These are phyloP conservation scores for Penicillium palitans DNA, from an alignment of 2,329 filamentous ascomycete genomes.

Conservation along the genomic window DNA sequence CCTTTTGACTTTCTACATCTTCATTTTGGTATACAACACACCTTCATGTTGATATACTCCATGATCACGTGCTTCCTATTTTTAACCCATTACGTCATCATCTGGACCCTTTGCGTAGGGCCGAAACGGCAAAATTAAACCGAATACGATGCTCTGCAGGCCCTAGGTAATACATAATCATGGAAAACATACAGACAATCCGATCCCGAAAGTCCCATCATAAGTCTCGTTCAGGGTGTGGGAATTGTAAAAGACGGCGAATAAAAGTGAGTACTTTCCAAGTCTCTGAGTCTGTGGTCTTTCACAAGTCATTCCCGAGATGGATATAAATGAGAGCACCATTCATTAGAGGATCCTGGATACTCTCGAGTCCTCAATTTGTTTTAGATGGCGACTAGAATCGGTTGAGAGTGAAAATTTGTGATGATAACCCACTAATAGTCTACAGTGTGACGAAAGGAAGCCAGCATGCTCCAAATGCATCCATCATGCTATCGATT, in stretches of 20 bases:
- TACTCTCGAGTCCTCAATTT: constrained; percentile 3
- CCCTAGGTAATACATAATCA: background rate
- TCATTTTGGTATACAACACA: background rate
- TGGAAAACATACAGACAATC: constrained; percentile 4
- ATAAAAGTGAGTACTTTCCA: constrained; percentile 33
- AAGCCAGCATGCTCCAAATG: constrained; percentile 35
- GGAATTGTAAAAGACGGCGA: constrained; percentile 36
- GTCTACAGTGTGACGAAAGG: constrained; percentile 36
- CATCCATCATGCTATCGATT: constrained; percentile 29
- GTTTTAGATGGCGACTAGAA: background rate
- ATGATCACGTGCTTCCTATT: background rate
- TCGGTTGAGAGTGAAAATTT: background rate
- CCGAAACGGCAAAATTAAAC: constrained; percentile 6
- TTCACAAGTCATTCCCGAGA: background rate
- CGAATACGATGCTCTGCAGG: background rate
- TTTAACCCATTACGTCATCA: background rate
- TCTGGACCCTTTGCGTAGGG: background rate
- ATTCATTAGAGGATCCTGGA: background rate
- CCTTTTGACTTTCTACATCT: background rate
- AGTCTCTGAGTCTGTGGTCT: background rate
- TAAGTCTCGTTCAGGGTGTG: constrained; percentile 38
- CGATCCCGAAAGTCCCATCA: constrained; percentile 33
- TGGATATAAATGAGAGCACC: background rate
- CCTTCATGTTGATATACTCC: background rate
- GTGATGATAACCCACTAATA: constrained; percentile 7